Conservation (phyloP, 1,284 basidiomycete species). For the Leccinum cinnamomeum region DNA sequence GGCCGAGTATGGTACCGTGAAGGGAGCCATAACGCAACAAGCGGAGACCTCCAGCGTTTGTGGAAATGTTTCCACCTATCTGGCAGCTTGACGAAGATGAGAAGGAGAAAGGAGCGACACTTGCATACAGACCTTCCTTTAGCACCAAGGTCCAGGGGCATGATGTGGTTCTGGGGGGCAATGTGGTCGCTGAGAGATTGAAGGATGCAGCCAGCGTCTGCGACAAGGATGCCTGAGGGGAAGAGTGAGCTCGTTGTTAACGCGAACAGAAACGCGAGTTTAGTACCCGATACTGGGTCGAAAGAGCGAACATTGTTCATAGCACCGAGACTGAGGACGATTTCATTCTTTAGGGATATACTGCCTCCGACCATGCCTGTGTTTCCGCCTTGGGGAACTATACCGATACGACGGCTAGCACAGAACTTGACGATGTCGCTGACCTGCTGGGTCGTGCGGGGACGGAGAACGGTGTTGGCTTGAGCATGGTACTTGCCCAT, state of each 20-base stretch:
- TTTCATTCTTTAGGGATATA: conserved; percentile 87
- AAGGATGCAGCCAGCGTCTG: conserved; percentile 94
- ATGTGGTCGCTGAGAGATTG: conserved; percentile 88
- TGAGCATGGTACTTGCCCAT: conserved; percentile 94
- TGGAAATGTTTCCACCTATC: conserved; percentile 97
- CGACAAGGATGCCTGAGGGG: conserved; percentile 63
- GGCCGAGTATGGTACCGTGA: conserved; percentile 94
- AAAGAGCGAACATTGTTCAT: conserved; percentile 89
- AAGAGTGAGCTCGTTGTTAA: conserved; percentile 9
- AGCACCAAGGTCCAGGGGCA: conserved; percentile 97
- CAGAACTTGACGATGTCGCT: conserved; percentile 87
- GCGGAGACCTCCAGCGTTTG: conserved; percentile 95
- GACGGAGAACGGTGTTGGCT: conserved; percentile 85
- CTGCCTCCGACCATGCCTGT: conserved; percentile 98
- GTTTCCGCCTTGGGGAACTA: conserved; percentile 98
- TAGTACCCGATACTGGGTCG: conserved; percentile 83
- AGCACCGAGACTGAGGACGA: conserved; percentile 82
- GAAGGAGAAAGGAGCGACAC: neutral
- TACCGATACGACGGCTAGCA: conserved; percentile 73
- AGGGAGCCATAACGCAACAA: conserved; percentile 94
- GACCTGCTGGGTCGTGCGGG: conserved; percentile 86
- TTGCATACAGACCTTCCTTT: conserved; percentile 78
- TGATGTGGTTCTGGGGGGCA: conserved; percentile 88
- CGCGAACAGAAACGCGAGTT: conserved; percentile 12
- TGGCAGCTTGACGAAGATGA: conserved; percentile 70